phyloP scores from a whole-genome alignment of 2,329 filamentous ascomycete genomes.

The Neofusicoccum ribis region DNA sequence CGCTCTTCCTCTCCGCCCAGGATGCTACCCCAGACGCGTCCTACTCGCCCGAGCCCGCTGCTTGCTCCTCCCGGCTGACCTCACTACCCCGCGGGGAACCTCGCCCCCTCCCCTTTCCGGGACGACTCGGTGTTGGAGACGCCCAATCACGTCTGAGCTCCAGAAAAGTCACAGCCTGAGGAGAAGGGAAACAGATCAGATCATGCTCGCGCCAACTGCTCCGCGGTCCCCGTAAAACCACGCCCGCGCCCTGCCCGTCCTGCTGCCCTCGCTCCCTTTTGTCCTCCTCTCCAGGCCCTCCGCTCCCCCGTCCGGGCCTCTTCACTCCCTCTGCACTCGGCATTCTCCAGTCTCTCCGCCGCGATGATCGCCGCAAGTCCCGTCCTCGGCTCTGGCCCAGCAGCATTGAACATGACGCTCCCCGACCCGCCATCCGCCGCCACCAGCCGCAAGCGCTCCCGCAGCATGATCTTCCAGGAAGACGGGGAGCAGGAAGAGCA shows the following conservation, averaged over 20 bases:
- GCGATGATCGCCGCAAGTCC: background rate
- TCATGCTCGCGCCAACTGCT: conserved; percentile 5
- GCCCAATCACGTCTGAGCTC: background rate
- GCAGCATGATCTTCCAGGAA: conserved; percentile 9
- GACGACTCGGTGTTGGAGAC: background rate
- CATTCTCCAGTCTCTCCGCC: background rate
- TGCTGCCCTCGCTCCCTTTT: background rate
- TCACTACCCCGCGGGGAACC: conserved; percentile 12
- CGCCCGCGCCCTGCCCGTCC: background rate
- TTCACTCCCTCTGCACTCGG: no score
- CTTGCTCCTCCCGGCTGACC: conserved; percentile 11
- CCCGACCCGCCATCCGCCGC: background rate
- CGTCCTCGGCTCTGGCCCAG: background rate
- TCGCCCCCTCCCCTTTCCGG: background rate
- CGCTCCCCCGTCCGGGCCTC: background rate
- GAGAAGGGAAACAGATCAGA: conserved; percentile 5
- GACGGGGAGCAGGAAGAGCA: background rate
- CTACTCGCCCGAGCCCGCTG: background rate
- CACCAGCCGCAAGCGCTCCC: conserved; percentile 15
- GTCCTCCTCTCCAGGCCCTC: background rate
- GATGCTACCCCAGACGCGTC: background rate
- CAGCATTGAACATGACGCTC: background rate
- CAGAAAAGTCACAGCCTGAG: background rate
- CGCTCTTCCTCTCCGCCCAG: background rate
- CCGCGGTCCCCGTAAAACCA: conserved; percentile 8